A percentile compares a stretch with the other conserved stretches of the same genome.
These are phyloP conservation scores for Apostasia ramifera DNA, from an alignment of 106 monocot species.

Conservation along the genomic window DNA sequence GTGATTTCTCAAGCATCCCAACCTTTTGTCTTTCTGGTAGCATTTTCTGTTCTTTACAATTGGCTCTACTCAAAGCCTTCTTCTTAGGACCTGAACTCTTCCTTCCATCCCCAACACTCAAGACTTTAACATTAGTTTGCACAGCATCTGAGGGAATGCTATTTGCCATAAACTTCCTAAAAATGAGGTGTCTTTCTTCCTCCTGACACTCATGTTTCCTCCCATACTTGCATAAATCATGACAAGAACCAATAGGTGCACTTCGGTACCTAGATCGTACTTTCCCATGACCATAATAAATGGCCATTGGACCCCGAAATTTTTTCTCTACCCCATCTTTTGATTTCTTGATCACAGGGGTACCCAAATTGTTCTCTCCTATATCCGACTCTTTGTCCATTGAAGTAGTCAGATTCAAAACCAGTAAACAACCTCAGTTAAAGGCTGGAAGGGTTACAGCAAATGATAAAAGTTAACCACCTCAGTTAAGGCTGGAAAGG, in stretches of 20 bases:
- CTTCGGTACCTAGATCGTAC: constrained; percentile 45
- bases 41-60: not conserved
- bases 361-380: not conserved
- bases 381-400: constrained; percentile 8
- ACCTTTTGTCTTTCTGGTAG: not conserved
- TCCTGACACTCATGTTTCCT: constrained; percentile 23
- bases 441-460: too few relatives aligned
- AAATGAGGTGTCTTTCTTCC: constrained; percentile 11
- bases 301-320: constrained; percentile 9
- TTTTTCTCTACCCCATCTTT: constrained; percentile 4
- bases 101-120: not conserved
- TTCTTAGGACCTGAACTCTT: constrained; percentile 4
- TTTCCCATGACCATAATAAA: constrained; percentile 13
- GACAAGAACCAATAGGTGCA: constrained; percentile 51
- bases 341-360: too few relatives aligned
- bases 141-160: not conserved
- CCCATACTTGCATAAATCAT: constrained; percentile 82
- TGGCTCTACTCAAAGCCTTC: not conserved
- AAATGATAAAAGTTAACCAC: too few relatives aligned
- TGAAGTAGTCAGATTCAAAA: not conserved
- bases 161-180: constrained; percentile 1
- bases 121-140: not conserved
- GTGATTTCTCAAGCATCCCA: too few relatives aligned
- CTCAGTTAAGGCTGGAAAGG: too few relatives aligned
- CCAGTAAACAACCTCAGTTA: too few relatives aligned